Evolutionary conservation across 2,329 filamentous ascomycete species (phyloP).

Genomic region (Hypoxylon sp.): DNA sequence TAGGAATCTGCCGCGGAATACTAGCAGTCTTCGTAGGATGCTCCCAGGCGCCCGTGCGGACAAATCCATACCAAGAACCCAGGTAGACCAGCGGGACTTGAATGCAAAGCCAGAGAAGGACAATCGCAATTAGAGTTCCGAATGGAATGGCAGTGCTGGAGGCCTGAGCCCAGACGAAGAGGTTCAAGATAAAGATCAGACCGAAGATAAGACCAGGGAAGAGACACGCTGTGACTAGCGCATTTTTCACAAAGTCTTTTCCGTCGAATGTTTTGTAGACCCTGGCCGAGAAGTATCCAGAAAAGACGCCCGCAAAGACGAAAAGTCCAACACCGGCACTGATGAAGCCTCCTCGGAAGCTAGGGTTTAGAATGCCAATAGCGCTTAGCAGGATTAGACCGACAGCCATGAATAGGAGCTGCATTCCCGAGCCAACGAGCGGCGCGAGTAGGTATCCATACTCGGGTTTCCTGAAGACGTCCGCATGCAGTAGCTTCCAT

Average conservation of each 20-base stretch:
- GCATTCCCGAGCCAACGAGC: constrained; percentile 86
- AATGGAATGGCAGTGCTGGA: constrained; percentile 91
- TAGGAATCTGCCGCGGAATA: constrained; percentile 80
- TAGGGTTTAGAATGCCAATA: constrained; percentile 84
- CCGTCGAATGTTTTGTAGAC: constrained; percentile 89
- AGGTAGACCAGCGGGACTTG: constrained; percentile 87
- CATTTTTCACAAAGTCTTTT: constrained; percentile 80
- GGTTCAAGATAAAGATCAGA: constrained; percentile 83
- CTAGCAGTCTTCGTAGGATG: constrained; percentile 84
- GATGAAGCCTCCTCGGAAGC: constrained; percentile 90
- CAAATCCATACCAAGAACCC: constrained; percentile 83
- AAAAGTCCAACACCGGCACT: constrained; percentile 88
- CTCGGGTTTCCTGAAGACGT: constrained; percentile 83
- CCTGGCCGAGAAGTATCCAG: constrained; percentile 87
- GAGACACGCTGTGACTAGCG: constrained; percentile 80
- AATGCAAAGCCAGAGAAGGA: constrained; percentile 86
- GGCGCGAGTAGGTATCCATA: constrained; percentile 82
- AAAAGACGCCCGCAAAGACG: constrained; percentile 85
- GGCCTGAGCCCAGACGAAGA: constrained; percentile 92
- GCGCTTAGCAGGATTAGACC: constrained; percentile 81
- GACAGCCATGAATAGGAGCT: constrained; percentile 85
- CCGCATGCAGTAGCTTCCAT: constrained; percentile 91
- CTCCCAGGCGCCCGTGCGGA: constrained; percentile 77
- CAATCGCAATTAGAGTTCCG: constrained; percentile 79
- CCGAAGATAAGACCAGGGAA: constrained; percentile 85